These are phyloP conservation scores for Salvia sclarea DNA, from an alignment of 305 asterid species.

Conservation along the genomic window DNA sequence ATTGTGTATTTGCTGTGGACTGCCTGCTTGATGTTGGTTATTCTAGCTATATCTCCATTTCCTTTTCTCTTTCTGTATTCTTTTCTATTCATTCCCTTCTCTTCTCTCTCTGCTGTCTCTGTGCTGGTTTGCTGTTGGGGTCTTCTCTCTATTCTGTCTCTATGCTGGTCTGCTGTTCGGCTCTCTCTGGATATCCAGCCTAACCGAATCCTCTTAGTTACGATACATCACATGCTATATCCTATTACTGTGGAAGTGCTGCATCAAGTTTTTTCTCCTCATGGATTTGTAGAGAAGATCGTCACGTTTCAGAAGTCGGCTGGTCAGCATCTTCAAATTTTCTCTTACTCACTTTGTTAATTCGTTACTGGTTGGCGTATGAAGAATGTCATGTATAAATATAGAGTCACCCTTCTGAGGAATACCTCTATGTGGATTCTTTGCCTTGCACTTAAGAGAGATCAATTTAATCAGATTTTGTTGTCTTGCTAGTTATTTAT, in stretches of 20 bases:
- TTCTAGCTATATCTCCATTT: constrained; percentile 42
- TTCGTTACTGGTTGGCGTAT: constrained; percentile 42
- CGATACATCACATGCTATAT: constrained; percentile 99
- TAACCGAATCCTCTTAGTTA: constrained; percentile 97
- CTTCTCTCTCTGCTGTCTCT: constrained; percentile 81
- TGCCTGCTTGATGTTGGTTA: constrained; percentile 43
- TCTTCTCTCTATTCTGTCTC: constrained; percentile 75
- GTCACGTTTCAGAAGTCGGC: constrained; percentile 99
- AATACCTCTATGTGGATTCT: constrained; percentile 24
- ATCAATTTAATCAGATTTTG: constrained; percentile 20
- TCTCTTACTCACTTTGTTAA: constrained; percentile 47
- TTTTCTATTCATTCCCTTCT: constrained; percentile 83
- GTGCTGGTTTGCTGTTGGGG: constrained; percentile 85
- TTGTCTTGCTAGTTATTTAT: constrained; percentile 27
- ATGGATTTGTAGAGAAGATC: constrained; percentile 98
- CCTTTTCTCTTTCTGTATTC: constrained; percentile 55
- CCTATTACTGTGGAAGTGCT: constrained; percentile 99
- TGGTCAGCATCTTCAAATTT: constrained; percentile 92
- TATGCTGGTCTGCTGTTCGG: constrained; percentile 77
- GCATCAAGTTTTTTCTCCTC: constrained; percentile 99
- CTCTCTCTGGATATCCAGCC: constrained; percentile 89
- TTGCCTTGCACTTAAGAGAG: constrained; percentile 26
- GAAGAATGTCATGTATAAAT: constrained; percentile 34
- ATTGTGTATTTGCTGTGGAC: constrained; percentile 28
- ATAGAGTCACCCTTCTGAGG: constrained; percentile 28